Evolutionary conservation across 202 grass and related monocot genomes (phyloP).

Genomic region (Schoenoplectus triqueter): DNA sequence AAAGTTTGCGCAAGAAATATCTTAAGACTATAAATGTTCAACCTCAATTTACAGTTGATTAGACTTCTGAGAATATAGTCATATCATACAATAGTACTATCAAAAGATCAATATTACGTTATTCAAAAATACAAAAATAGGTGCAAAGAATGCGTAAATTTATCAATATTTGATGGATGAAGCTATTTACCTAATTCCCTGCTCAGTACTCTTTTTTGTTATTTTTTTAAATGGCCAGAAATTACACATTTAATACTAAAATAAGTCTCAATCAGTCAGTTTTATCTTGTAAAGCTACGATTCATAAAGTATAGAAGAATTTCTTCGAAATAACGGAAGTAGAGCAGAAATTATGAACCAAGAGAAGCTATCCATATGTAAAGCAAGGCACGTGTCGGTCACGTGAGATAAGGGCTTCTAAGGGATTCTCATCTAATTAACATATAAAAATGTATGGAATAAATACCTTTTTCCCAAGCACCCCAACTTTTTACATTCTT

Average conservation of each 20-base stretch:
- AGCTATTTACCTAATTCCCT: no score
- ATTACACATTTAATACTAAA: neutral
- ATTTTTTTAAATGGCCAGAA: neutral
- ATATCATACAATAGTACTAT: no score
- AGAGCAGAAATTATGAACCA: conserved; percentile 16
- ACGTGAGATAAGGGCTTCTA: conserved; percentile 30
- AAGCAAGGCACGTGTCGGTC: conserved; percentile 34
- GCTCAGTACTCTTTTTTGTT: neutral
- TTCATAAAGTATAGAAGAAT: conserved; percentile 4
- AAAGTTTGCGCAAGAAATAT: no score
- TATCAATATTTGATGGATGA: no score
- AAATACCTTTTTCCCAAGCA: conserved; percentile 24
- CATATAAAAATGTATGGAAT: conserved; percentile 34
- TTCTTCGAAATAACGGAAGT: neutral
- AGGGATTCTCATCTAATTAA: conserved; percentile 30
- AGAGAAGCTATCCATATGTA: conserved; percentile 20
- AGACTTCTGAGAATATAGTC: no score
- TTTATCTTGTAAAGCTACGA: neutral
- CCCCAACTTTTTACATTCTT: conserved; percentile 34
- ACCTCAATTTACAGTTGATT: no score
- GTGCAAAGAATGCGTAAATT: no score
- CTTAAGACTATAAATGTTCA: no score
- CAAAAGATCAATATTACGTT: no score
- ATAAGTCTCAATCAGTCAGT: neutral
- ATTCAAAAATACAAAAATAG: no score